These are phyloP conservation scores for Hsuehochloa calcarea DNA, from an alignment of 176 grass and related monocot species.

Conservation along the genomic window DNA sequence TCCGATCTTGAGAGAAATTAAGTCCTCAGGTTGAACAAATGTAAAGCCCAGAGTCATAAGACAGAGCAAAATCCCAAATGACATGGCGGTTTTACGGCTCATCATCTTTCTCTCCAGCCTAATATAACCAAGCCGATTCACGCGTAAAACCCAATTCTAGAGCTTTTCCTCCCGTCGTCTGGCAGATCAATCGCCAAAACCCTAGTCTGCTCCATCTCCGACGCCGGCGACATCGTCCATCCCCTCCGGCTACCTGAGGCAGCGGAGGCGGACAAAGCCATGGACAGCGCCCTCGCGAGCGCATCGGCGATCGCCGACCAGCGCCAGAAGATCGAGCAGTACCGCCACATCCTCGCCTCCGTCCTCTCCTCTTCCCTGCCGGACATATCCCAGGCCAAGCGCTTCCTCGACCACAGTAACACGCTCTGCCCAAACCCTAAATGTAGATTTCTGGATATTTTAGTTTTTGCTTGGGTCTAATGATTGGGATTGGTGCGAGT, in stretches of 20 bases:
- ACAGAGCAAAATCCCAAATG: background rate
- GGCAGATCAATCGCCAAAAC: constrained; percentile 41
- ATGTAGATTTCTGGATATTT: background rate
- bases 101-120: background rate
- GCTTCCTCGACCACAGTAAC: constrained; percentile 95
- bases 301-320: constrained; percentile 77
- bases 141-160: background rate
- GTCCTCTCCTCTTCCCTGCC: constrained; percentile 71
- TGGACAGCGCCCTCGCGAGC: constrained; percentile 74
- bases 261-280: constrained; percentile 18
- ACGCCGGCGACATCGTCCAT: constrained; percentile 17
- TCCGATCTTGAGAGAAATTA: background rate
- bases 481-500: background rate
- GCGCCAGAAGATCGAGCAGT: constrained; percentile 97
- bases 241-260: background rate
- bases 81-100: background rate
- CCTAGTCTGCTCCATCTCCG: constrained; percentile 22
- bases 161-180: background rate
- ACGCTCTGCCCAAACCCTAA: background rate
- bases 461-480: background rate
- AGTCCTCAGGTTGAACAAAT: background rate
- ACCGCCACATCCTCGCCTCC: constrained; percentile 91
- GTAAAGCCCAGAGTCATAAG: background rate
- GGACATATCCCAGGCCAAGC: constrained; percentile 85
- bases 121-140: background rate